Evolutionary conservation across 495 filamentous ascomycete species (phyloP).

Genomic region (Hypoxylon fragiforme): DNA sequence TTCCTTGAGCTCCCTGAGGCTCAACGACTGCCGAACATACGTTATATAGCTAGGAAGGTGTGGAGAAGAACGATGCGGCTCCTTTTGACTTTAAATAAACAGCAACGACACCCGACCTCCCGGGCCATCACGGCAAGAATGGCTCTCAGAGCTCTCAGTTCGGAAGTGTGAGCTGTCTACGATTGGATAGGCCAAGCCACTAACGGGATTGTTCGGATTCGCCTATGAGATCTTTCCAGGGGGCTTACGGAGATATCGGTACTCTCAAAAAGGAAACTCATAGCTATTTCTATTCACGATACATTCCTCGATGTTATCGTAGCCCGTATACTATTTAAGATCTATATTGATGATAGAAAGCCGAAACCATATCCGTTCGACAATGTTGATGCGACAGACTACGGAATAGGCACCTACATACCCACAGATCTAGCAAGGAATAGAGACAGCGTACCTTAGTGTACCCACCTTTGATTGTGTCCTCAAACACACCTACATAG

Average conservation of each 20-base stretch:
- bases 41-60: slow-evolving; percentile 30
- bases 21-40: slow-evolving; percentile 27
- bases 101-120: slow-evolving; percentile 36
- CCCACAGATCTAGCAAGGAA: too few species aligned
- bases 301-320: too few species aligned
- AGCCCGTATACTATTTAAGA: too few species aligned
- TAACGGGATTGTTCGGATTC: slow-evolving; percentile 35
- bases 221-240: slow-evolving; percentile 12
- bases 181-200: slow-evolving; percentile 34
- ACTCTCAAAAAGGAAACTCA: slow-evolving; percentile 2
- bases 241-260: slow-evolving; percentile 25
- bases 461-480: too few species aligned
- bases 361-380: too few species aligned
- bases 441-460: too few species aligned
- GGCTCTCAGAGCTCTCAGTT: slow-evolving; percentile 14
- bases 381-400: too few species aligned
- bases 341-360: too few species aligned
- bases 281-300: neutral
- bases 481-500: too few species aligned
- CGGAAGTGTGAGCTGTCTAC: slow-evolving; percentile 20
- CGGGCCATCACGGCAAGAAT: slow-evolving; percentile 34
- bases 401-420: too few species aligned
- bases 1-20: slow-evolving; percentile 23
- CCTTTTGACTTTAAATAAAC: slow-evolving; percentile 40
- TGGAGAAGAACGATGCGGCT: slow-evolving; percentile 39